These are phyloP conservation scores for Fusarium falciforme DNA, from an alignment of 2,329 filamentous ascomycete genomes.

Conservation along the genomic window DNA sequence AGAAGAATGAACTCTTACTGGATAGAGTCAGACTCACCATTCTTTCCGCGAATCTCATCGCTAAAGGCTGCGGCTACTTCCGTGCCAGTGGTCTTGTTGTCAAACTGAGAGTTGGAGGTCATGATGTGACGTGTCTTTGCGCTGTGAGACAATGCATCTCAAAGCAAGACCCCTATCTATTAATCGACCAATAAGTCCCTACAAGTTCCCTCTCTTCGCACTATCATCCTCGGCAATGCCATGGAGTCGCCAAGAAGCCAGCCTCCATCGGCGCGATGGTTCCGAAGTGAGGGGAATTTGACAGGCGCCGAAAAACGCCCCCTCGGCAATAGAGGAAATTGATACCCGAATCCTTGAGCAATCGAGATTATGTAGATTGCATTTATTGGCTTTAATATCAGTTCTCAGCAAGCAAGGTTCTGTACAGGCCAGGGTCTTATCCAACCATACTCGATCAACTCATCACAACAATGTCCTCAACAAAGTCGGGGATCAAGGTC, in stretches of 20 bases:
- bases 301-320: neutral
- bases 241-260: neutral
- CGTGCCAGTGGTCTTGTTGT: conserved; percentile 10
- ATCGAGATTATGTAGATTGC: neutral
- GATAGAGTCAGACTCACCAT: neutral
- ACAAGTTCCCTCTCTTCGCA: neutral
- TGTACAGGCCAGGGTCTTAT: neutral
- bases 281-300: conserved; percentile 1
- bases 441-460: neutral
- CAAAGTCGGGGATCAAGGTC: conserved; percentile 29
- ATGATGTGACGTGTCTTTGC: conserved; percentile 6
- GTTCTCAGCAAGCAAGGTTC: neutral
- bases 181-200: neutral
- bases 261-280: neutral
- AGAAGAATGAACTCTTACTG: neutral
- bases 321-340: neutral
- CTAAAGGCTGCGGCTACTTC: conserved; percentile 8
- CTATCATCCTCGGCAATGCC: neutral
- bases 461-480: conserved; percentile 8
- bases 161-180: neutral
- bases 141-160: neutral
- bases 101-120: conserved; percentile 15
- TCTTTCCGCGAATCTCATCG: conserved; percentile 3
- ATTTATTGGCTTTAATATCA: neutral
- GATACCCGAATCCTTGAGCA: neutral